These are phyloP conservation scores for Brassica rapa DNA, from an alignment of 345 rosid species.

Conservation along the genomic window DNA sequence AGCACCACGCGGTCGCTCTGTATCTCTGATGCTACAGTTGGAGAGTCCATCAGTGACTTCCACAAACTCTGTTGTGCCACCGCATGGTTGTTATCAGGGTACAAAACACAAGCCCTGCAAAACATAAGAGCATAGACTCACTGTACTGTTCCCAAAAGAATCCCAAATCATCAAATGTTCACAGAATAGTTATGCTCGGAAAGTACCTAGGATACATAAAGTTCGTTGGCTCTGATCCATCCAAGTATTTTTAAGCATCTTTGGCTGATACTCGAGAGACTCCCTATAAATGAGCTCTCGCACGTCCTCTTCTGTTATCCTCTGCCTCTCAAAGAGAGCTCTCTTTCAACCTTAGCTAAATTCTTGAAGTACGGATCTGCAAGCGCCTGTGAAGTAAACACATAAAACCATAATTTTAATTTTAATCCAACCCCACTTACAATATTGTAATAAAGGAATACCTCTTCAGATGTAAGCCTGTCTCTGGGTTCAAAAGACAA, in stretches of 20 bases:
- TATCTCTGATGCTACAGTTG: conserved; percentile 78
- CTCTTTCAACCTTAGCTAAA: conserved; percentile 92
- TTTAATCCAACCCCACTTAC: background rate
- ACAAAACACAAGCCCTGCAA: conserved; percentile 81
- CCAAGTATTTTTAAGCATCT: conserved; percentile 80
- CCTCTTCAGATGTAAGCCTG: conserved; percentile 94
- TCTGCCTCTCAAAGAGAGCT: conserved; percentile 88
- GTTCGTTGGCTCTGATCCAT: conserved; percentile 90
- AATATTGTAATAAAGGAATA: conserved; percentile 15
- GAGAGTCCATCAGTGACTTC: conserved; percentile 73
- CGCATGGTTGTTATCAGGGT: conserved; percentile 55
- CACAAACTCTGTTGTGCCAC: conserved; percentile 49
- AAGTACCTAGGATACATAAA: conserved; percentile 96
- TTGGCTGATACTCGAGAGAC: conserved; percentile 90
- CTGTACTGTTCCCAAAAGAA: background rate
- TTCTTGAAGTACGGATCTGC: conserved; percentile 94
- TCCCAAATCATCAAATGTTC: background rate
- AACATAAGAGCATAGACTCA: background rate
- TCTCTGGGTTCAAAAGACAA: conserved; percentile 92
- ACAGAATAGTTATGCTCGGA: background rate
- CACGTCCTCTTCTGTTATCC: conserved; percentile 96
- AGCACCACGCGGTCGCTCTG: conserved; percentile 52
- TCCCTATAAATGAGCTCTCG: conserved; percentile 92
- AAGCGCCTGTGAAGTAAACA: conserved; percentile 63
- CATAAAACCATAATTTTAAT: conserved; percentile 4